A percentile compares a stretch with the other conserved stretches of the same genome.
These are phyloP conservation scores for Pecoramyces ruminantium DNA, from an alignment of 192 early-diverging fungal genomes.

Conservation along the genomic window DNA sequence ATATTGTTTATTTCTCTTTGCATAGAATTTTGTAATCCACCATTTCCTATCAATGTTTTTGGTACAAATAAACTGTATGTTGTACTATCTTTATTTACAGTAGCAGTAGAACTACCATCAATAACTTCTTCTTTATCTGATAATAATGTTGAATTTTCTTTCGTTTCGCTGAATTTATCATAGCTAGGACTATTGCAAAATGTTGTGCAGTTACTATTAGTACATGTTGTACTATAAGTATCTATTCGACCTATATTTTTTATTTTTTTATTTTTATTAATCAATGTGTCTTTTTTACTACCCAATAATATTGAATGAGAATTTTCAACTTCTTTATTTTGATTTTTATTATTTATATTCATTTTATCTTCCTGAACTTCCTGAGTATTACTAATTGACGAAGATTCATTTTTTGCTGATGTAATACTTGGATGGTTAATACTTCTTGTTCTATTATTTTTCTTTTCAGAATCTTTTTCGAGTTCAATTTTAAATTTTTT, in stretches of 20 bases:
- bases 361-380: no score
- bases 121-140: no score
- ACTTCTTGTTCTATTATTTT: not conserved
- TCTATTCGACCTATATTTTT: no score
- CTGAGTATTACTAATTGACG: no score
- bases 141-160: not conserved
- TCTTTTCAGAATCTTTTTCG: not conserved
- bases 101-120: not conserved
- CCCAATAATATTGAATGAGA: not conserved
- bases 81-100: not conserved
- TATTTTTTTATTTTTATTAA: no score
- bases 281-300: not conserved
- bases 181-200: not conserved
- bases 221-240: no score
- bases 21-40: not conserved
- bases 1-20: not conserved
- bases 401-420: not conserved
- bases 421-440: not conserved
- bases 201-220: not conserved
- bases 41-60: not conserved
- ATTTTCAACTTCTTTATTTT: not conserved
- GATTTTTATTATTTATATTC: no score
- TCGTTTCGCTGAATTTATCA: not conserved
- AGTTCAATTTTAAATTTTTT: not conserved
- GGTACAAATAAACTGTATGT: not conserved